Conservation (phyloP, 1,284 basidiomycete genomes). For the Cystobasidium sp. region DNA sequence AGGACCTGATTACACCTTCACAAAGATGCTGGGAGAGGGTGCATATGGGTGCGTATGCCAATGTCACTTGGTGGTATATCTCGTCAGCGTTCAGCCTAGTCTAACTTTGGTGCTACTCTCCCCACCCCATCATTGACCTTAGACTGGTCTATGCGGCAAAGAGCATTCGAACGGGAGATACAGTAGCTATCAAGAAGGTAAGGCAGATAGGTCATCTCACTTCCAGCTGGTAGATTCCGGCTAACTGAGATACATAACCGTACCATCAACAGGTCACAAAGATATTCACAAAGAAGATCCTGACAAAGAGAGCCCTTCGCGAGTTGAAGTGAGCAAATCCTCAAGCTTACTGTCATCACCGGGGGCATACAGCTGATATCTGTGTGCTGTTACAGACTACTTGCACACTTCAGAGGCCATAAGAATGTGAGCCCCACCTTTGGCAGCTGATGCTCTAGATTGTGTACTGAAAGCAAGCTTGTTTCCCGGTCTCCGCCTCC, state of each 20-base stretch:
- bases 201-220: background rate
- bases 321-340: constrained; percentile 75
- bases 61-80: background rate
- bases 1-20: constrained; percentile 87
- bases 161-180: constrained; percentile 60
- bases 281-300: constrained; percentile 95
- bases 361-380: background rate
- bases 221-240: background rate
- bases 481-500: background rate
- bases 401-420: constrained; percentile 95
- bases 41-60: constrained; percentile 48
- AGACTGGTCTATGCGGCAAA: constrained; percentile 52
- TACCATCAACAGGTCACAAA: constrained; percentile 71
- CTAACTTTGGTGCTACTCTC: no score
- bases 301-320: constrained; percentile 90
- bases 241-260: background rate
- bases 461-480: no score
- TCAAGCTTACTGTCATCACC: background rate
- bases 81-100: background rate
- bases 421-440: constrained; percentile 73
- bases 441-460: no score
- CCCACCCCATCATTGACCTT: background rate
- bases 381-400: constrained; percentile 63
- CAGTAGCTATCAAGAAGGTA: constrained; percentile 80
- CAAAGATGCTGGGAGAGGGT: constrained; percentile 87